These are phyloP conservation scores for Pezicula neosporulosa DNA, from an alignment of 2,329 filamentous ascomycete species.

Conservation along the genomic window DNA sequence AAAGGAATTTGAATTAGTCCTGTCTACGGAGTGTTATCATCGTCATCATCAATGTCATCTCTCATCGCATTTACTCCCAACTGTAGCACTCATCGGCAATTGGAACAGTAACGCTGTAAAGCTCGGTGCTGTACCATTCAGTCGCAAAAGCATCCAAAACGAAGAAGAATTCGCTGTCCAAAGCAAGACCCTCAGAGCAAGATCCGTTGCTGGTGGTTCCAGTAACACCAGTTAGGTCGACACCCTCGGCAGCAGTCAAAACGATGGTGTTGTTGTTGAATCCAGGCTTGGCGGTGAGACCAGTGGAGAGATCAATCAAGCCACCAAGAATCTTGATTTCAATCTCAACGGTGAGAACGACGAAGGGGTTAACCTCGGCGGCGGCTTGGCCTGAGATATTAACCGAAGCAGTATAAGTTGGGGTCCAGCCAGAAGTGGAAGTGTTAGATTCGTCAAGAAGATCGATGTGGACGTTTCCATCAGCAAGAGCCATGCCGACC, in stretches of 20 bases:
- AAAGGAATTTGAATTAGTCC: too few species aligned
- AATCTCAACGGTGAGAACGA: constrained; percentile 36
- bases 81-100: constrained; percentile 26
- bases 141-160: constrained; percentile 25
- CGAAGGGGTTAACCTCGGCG: constrained; percentile 30
- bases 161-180: constrained; percentile 26
- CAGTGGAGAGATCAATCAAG: constrained; percentile 33
- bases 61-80: constrained; percentile 7
- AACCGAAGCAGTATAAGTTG: constrained; percentile 30
- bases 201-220: constrained; percentile 13
- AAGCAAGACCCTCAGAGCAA: constrained; percentile 22
- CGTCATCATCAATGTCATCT: too few species aligned
- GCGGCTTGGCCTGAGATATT: constrained; percentile 30
- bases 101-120: constrained; percentile 24
- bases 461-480: constrained; percentile 37
- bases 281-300: constrained; percentile 32
- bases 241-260: constrained; percentile 23
- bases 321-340: constrained; percentile 32
- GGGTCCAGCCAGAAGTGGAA: constrained; percentile 31
- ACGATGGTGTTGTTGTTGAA: constrained; percentile 36
- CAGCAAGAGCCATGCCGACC: constrained; percentile 28
- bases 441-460: constrained; percentile 28
- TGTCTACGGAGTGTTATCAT: too few species aligned
- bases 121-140: constrained; percentile 17
- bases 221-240: constrained; percentile 16